Conservation (phyloP, 148 eudicot genomes). For the Rhododendron simsii region DNA sequence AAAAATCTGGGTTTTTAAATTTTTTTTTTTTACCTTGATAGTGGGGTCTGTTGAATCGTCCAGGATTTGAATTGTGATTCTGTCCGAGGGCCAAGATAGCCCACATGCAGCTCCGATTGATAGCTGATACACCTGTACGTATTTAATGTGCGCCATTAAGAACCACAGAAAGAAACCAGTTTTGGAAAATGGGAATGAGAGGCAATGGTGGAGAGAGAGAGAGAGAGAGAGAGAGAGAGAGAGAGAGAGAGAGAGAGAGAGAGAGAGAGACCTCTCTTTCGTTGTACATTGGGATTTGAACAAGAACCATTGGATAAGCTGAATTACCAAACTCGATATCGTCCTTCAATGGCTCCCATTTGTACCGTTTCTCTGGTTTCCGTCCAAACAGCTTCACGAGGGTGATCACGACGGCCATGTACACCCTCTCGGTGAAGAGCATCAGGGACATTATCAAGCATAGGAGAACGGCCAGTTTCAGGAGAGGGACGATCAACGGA, state of each 20-base stretch:
- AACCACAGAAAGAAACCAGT: background rate
- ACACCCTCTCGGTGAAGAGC: constrained; percentile 55
- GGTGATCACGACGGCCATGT: constrained; percentile 42
- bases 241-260: background rate
- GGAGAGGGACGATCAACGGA: constrained; percentile 53
- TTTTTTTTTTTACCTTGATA: constrained; percentile 17
- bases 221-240: background rate
- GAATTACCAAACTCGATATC: constrained; percentile 53
- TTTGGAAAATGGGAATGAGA: background rate
- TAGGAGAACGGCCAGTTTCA: constrained; percentile 29
- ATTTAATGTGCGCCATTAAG: background rate
- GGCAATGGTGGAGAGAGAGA: background rate
- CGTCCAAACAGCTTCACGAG: constrained; percentile 41
- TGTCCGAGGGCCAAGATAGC: constrained; percentile 34
- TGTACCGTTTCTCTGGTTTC: constrained; percentile 52
- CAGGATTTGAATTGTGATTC: constrained; percentile 30
- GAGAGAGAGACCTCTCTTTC: constrained; percentile 52
- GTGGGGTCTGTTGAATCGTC: constrained; percentile 35
- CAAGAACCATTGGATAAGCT: constrained; percentile 54
- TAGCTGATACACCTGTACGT: constrained; percentile 18
- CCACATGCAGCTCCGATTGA: constrained; percentile 35
- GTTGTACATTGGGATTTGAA: constrained; percentile 75
- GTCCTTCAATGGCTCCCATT: constrained; percentile 55
- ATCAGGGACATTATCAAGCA: constrained; percentile 51
- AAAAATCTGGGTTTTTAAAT: background rate